A percentile compares a stretch with the other conserved stretches of the same genome.
Evolutionary conservation across 306 rosid species (phyloP).

Genomic region (Cyclanthera cordifolia): DNA sequence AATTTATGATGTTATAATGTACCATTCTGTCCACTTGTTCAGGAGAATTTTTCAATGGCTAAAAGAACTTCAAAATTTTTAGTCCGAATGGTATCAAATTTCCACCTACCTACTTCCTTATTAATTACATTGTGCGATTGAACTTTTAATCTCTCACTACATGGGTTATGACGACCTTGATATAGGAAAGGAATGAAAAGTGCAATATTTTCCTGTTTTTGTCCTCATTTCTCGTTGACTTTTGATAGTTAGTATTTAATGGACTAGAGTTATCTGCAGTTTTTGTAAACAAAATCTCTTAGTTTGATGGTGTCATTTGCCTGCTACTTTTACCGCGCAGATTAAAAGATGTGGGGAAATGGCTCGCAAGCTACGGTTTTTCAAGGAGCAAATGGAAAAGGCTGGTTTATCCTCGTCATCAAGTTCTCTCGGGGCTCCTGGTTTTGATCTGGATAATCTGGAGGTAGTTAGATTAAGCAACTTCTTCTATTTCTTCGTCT

Average conservation of each 20-base stretch:
- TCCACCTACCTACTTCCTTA: background rate
- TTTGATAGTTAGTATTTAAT: background rate
- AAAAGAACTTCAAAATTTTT: background rate
- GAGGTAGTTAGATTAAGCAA: conserved; percentile 42
- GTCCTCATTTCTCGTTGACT: background rate
- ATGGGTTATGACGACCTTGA: background rate
- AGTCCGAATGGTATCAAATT: background rate
- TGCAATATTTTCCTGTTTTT: background rate
- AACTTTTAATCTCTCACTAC: background rate
- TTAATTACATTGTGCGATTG: background rate
- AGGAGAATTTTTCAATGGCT: background rate
- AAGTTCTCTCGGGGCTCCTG: conserved; percentile 17
- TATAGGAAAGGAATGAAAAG: background rate
- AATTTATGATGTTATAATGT: background rate
- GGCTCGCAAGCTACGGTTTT: conserved; percentile 59
- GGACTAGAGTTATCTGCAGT: background rate
- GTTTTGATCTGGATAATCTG: conserved; percentile 46
- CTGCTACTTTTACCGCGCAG: conserved; percentile 25
- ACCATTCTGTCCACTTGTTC: background rate
- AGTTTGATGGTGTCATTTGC: background rate
- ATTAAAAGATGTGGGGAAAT: conserved; percentile 74
- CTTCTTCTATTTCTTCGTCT: background rate
- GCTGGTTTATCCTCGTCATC: conserved; percentile 38
- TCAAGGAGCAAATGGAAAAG: conserved; percentile 64
- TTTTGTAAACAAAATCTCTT: background rate